phyloP scores from a whole-genome alignment of 1,284 basidiomycete genomes.

The Ganoderma multipileum region DNA sequence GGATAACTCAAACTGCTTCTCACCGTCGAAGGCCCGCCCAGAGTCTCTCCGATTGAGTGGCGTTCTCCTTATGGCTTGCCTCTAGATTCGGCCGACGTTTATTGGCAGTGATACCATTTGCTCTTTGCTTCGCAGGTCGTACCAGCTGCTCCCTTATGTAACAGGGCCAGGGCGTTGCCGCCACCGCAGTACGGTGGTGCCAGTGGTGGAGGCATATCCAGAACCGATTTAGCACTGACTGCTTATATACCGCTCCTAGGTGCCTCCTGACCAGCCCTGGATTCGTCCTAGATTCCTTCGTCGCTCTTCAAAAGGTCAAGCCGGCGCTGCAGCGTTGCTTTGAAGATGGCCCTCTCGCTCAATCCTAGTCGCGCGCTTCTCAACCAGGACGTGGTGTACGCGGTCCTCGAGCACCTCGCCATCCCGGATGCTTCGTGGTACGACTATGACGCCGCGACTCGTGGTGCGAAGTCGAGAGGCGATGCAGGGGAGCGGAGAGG shows the following conservation, averaged over 20 bases:
- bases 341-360: neutral
- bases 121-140: neutral
- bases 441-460: neutral
- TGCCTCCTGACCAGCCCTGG: neutral
- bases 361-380: neutral
- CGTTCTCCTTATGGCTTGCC: neutral
- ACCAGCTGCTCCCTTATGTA: neutral
- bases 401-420: conserved; percentile 8
- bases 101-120: neutral
- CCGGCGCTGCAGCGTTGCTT: neutral
- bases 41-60: neutral
- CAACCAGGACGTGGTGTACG: conserved; percentile 13
- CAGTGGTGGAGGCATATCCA: neutral
- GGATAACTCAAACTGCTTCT: neutral
- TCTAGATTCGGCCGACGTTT: neutral
- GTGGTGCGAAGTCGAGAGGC: neutral
- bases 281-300: neutral
- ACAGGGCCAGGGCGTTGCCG: neutral
- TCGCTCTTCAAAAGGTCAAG: neutral
- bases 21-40: neutral
- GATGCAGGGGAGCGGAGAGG: neutral
- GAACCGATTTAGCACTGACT: neutral
- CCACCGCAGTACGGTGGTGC: neutral
- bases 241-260: neutral
- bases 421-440: conserved; percentile 4